A percentile compares a stretch with the other conserved stretches of the same genome.
Evolutionary conservation across 164 flowering plant genomes (phyloP).

Genomic region (Cinnamomum micranthum): DNA sequence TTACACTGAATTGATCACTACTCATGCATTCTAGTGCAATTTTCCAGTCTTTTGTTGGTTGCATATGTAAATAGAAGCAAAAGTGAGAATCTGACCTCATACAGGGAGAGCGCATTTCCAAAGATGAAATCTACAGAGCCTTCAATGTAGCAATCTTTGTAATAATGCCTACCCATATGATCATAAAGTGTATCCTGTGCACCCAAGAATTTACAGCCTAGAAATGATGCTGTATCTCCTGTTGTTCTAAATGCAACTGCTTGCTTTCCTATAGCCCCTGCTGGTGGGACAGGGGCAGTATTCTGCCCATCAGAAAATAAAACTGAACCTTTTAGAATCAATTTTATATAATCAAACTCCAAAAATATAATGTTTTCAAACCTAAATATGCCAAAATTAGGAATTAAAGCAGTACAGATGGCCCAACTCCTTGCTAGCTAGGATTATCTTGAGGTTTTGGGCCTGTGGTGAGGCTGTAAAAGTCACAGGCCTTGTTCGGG

Average conservation of each 20-base stretch:
- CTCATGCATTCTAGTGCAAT: too few species aligned
- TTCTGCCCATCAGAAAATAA: conserved; percentile 42
- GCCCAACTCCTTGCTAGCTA: too few species aligned
- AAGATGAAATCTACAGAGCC: conserved; percentile 98
- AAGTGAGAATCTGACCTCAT: conserved; percentile 48
- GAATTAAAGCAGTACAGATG: too few species aligned
- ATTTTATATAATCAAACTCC: not conserved
- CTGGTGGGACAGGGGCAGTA: conserved; percentile 79
- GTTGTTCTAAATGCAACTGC: conserved; percentile 95
- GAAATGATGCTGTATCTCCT: conserved; percentile 85
- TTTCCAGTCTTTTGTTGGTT: too few species aligned
- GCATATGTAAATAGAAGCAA: too few species aligned
- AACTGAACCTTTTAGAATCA: conserved; percentile 1
- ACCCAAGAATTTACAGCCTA: conserved; percentile 86
- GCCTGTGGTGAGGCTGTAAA: too few species aligned
- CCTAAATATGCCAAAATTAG: too few species aligned
- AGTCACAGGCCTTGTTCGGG: too few species aligned
- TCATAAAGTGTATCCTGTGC: conserved; percentile 97
- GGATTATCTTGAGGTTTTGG: too few species aligned
- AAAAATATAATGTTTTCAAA: too few species aligned
- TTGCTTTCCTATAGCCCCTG: conserved; percentile 85
- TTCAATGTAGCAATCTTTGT: conserved; percentile 95
- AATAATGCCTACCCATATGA: conserved; percentile 91
- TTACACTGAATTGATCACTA: too few species aligned
- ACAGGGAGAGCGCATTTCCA: conserved; percentile 88